Conservation (phyloP, 768 basidiomycete genomes). For the Auriculariales sp. region DNA sequence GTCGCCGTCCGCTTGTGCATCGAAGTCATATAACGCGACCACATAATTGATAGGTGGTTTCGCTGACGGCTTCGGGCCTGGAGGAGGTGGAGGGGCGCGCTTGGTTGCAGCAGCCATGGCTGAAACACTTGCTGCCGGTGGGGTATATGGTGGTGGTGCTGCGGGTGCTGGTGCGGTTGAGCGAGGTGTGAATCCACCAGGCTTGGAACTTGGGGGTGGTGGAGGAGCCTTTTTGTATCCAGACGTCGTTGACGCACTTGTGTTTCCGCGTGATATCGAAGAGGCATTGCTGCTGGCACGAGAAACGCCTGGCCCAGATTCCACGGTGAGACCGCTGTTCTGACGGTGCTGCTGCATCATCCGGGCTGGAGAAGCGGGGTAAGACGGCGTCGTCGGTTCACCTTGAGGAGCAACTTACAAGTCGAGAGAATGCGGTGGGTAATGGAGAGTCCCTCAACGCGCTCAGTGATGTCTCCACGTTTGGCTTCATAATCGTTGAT, state of each 20-base stretch:
- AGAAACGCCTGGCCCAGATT: neutral
- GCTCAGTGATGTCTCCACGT: slow-evolving; percentile 68
- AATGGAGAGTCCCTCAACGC: slow-evolving; percentile 67
- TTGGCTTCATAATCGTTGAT: slow-evolving; percentile 62
- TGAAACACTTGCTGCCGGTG: slow-evolving; percentile 14
- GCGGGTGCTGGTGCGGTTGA: slow-evolving; percentile 24
- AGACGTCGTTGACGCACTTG: slow-evolving; percentile 9
- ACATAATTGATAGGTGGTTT: slow-evolving; percentile 63
- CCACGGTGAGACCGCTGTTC: neutral
- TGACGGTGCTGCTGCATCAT: slow-evolving; percentile 43
- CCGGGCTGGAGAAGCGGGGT: slow-evolving; percentile 30
- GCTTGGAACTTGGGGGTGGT: slow-evolving; percentile 17
- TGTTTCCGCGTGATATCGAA: neutral
- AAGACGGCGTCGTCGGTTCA: neutral
- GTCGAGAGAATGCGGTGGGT: slow-evolving; percentile 75
- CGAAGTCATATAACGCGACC: slow-evolving; percentile 89
- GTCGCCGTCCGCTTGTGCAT: slow-evolving; percentile 89
- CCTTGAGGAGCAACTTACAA: slow-evolving; percentile 34
- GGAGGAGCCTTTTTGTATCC: slow-evolving; percentile 28
- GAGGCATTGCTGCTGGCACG: slow-evolving; percentile 1
- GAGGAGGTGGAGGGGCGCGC: slow-evolving; percentile 82
- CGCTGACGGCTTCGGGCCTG: slow-evolving; percentile 80
- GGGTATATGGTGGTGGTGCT: slow-evolving; percentile 34
- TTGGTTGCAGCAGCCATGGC: slow-evolving; percentile 36
- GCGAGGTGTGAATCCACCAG: slow-evolving; percentile 25